phyloP scores from a whole-genome alignment of 1,284 basidiomycete genomes.

The Trichosporon sp. region DNA sequence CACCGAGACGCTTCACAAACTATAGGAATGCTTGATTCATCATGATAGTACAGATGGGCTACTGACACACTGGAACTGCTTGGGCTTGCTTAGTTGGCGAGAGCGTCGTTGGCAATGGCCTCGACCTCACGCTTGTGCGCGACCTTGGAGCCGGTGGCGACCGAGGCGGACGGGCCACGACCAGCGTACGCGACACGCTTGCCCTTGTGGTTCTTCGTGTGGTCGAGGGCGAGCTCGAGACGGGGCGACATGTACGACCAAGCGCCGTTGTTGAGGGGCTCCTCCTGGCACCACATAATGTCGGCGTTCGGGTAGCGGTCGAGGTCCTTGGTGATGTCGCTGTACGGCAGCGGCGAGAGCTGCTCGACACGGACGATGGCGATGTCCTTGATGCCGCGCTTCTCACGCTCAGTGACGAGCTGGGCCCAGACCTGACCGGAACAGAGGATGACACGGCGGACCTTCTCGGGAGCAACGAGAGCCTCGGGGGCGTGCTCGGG shows the following conservation, averaged over 20 bases:
- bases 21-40: background rate
- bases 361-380: conserved; percentile 94
- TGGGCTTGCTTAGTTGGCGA: conserved; percentile 18
- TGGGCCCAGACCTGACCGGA: conserved; percentile 89
- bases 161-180: conserved; percentile 74
- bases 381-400: conserved; percentile 81
- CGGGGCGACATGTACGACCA: conserved; percentile 75
- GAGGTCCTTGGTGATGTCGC: conserved; percentile 78
- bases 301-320: conserved; percentile 95
- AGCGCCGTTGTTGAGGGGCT: conserved; percentile 82
- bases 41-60: background rate
- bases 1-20: background rate
- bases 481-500: conserved; percentile 71
- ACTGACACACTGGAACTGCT: background rate
- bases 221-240: conserved; percentile 66
- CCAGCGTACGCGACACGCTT: conserved; percentile 83
- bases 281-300: conserved; percentile 81
- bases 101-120: conserved; percentile 56
- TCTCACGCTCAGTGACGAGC: conserved; percentile 81
- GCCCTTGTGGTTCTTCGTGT: conserved; percentile 83
- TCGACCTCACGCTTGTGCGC: conserved; percentile 78
- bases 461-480: conserved; percentile 73
- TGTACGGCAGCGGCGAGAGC: conserved; percentile 92
- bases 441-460: conserved; percentile 87
- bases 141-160: conserved; percentile 54